Percentiles rank a stretch among this genome's conserved stretches.
Evolutionary conservation across 768 basidiomycete genomes (phyloP).

Genomic region (Fomitopsis pulvina): DNA sequence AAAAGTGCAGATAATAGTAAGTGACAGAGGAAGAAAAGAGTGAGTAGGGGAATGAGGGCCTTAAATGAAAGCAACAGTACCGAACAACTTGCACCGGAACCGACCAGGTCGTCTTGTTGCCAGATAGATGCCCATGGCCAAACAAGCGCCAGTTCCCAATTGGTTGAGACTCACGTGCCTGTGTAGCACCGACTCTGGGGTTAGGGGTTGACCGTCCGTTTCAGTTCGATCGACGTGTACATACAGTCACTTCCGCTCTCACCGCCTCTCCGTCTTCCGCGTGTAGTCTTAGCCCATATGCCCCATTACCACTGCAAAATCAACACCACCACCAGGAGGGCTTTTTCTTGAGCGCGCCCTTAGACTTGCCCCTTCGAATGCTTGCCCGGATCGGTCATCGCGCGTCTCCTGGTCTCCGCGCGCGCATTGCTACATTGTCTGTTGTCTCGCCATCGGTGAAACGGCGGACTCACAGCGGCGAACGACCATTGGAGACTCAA

Average conservation of each 20-base stretch:
- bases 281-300: neutral
- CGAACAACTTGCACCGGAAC: no score
- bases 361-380: neutral
- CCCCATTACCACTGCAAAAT: neutral
- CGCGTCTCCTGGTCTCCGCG: neutral
- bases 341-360: neutral
- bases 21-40: no score
- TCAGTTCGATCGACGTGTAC: neutral
- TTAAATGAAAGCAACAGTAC: no score
- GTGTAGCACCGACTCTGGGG: neutral
- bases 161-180: neutral
- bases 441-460: neutral
- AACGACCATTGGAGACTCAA: no score
- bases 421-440: neutral
- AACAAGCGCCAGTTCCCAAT: neutral
- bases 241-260: neutral
- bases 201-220: neutral
- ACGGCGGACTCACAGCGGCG: neutral
- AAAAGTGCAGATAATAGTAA: no score
- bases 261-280: constrained; percentile 1
- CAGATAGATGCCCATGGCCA: no score
- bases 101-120: no score
- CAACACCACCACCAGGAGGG: neutral
- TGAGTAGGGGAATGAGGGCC: no score
- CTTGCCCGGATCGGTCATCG: neutral